Conservation (phyloP, 495 filamentous ascomycete genomes). For the Podospora didyma region DNA sequence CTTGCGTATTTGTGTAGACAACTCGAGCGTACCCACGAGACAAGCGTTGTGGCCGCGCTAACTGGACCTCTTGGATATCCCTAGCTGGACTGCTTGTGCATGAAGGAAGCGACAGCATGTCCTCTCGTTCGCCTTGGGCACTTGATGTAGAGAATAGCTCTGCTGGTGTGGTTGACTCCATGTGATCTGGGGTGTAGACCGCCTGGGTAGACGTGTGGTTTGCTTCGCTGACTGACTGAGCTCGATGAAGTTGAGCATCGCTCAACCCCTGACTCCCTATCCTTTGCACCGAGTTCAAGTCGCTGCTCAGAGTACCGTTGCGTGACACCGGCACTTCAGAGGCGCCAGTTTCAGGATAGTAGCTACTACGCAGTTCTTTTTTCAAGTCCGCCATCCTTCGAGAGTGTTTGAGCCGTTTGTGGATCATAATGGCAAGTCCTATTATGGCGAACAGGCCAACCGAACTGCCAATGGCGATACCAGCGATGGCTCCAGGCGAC, state of each 20-base stretch:
- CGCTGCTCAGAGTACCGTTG: neutral
- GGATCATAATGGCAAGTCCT: constrained; percentile 4
- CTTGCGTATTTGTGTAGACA: constrained; percentile 6
- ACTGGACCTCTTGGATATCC: constrained; percentile 4
- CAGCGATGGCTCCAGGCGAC: constrained; percentile 15
- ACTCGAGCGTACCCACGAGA: constrained; percentile 13
- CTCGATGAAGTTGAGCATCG: neutral
- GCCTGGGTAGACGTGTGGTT: neutral
- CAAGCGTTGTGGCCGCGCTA: constrained; percentile 12
- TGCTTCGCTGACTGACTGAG: neutral
- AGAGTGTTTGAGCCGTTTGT: constrained; percentile 1
- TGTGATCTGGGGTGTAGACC: neutral
- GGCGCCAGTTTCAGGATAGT: neutral
- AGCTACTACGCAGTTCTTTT: constrained; percentile 6
- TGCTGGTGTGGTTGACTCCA: neutral
- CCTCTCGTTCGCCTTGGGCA: neutral
- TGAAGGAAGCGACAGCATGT: neutral
- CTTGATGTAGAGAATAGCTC: neutral
- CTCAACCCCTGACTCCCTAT: neutral
- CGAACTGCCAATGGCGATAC: constrained; percentile 9
- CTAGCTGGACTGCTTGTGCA: neutral
- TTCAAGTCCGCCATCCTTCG: constrained; percentile 1
- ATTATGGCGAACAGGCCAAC: constrained; percentile 2
- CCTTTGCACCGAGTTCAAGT: neutral
- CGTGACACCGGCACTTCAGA: constrained; percentile 5